Conservation (phyloP, 2,329 filamentous ascomycete species). For the Bretziella fagacearum region DNA sequence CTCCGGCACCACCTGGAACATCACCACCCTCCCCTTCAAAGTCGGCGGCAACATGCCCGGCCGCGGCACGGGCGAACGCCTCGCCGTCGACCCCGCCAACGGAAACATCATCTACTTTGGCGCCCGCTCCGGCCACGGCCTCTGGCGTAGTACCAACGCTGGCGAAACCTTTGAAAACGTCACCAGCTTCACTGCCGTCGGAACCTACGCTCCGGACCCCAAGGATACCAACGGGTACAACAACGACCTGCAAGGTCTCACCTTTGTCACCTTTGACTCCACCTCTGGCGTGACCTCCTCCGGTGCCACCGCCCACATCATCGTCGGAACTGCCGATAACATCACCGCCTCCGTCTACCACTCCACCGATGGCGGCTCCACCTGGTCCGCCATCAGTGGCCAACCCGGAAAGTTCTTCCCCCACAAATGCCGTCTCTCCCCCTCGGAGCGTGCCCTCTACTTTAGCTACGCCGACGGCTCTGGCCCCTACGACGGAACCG, state of each 20-base stretch:
- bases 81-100: conserved; percentile 40
- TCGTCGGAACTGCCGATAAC: conserved; percentile 38
- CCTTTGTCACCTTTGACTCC: conserved; percentile 38
- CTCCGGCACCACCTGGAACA: conserved; percentile 34
- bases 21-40: conserved; percentile 37
- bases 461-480: conserved; percentile 37
- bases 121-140: conserved; percentile 38
- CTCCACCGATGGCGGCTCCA: conserved; percentile 34
- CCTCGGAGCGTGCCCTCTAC: conserved; percentile 36
- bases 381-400: conserved; percentile 32
- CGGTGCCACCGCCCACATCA: conserved; percentile 37
- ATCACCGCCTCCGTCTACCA: conserved; percentile 35
- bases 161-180: conserved; percentile 38
- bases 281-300: conserved; percentile 27
- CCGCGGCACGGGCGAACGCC: conserved; percentile 39
- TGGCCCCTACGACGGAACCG: conserved; percentile 39
- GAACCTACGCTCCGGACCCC: conserved; percentile 31
- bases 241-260: conserved; percentile 29
- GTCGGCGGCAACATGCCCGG: conserved; percentile 46
- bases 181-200: conserved; percentile 32
- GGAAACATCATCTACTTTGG: conserved; percentile 41
- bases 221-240: conserved; percentile 29
- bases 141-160: conserved; percentile 40
- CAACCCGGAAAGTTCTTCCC: conserved; percentile 36
- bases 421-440: conserved; percentile 35